Evolutionary conservation across 306 rosid species (phyloP), one percentile per base, ranked within the genome.

Genomic region (Lablab purpureus): DNA sequence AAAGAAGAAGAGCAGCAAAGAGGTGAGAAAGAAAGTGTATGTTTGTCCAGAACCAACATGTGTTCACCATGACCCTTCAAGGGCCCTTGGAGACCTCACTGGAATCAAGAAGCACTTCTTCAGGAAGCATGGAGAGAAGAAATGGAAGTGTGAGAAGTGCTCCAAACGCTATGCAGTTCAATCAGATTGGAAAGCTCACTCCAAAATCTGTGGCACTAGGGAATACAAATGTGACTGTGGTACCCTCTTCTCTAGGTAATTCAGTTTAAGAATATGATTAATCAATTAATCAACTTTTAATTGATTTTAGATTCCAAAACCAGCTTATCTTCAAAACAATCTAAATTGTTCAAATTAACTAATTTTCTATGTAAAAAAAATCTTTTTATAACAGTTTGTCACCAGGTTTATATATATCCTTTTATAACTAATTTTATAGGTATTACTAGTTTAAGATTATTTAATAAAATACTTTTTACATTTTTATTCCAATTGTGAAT

Each of bases 131-230:
- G 96, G 97, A 0, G 98, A 94, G 87, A 94, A 94, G 89, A 91
- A 90, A 28, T 94, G 97, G 97, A 94, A 94, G 71, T 94, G 98
- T 77, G 98, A 91, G 2, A 94, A 91, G 67, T 94, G 98, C 74
- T 91, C 97, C 2, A 94, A 94, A 83, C 88, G 87, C 30, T 94
- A 94, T 23, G 98, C 98, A 1, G 98, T 94, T 87, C 96, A 91
- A 52, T 94, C 98, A 0, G 98, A 94, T 64, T 94, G 98, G 97
- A 94, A 94, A 82, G 98, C 98, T 52, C 98, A 94, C 84, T 94
- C 94, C 81, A 91, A 94, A 84, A 86, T 90, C 74, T 94, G 98
- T 82, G 98, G 98, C 81, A 93, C 98, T 1, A 85, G 86, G 84
- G 98, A 93, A 84, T 91, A 93, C 40, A 84, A 85, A 85, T 93